These are phyloP conservation scores for Podosphaera xanthii DNA, from an alignment of 2,329 filamentous ascomycete genomes.

Conservation along the genomic window DNA sequence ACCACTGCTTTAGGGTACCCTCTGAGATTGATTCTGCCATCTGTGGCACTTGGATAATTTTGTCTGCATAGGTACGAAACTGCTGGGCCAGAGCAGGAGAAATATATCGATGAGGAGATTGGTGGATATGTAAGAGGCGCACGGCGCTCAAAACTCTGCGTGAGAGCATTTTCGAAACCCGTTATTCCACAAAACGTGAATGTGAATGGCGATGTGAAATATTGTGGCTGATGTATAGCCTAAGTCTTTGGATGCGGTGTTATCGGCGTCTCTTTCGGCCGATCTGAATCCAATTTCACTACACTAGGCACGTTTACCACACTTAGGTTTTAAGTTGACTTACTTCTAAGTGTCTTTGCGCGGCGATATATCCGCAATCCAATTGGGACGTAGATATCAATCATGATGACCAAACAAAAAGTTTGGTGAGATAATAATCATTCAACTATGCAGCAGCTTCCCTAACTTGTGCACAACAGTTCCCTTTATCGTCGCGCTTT, in stretches of 20 bases:
- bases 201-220: no score
- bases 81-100: conserved; percentile 26
- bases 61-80: conserved; percentile 49
- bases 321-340: no score
- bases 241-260: no score
- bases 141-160: conserved; percentile 15
- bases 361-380: no score
- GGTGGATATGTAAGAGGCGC: conserved; percentile 14
- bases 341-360: no score
- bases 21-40: conserved; percentile 99
- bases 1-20: conserved; percentile 88
- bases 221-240: no score
- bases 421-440: conserved; percentile 3
- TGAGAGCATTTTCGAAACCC: conserved; percentile 14
- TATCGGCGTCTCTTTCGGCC: no score
- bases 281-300: no score
- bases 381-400: conserved; percentile 1
- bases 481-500: conserved; percentile 78
- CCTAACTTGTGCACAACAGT: conserved; percentile 17
- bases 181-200: neutral
- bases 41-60: conserved; percentile 75
- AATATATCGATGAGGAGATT: conserved; percentile 18
- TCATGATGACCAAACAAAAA: conserved; percentile 3
- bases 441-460: conserved; percentile 4
- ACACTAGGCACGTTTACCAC: no score